These are phyloP conservation scores for Aureobasidium sp. DNA, from an alignment of 2,329 filamentous ascomycete genomes.

Conservation along the genomic window DNA sequence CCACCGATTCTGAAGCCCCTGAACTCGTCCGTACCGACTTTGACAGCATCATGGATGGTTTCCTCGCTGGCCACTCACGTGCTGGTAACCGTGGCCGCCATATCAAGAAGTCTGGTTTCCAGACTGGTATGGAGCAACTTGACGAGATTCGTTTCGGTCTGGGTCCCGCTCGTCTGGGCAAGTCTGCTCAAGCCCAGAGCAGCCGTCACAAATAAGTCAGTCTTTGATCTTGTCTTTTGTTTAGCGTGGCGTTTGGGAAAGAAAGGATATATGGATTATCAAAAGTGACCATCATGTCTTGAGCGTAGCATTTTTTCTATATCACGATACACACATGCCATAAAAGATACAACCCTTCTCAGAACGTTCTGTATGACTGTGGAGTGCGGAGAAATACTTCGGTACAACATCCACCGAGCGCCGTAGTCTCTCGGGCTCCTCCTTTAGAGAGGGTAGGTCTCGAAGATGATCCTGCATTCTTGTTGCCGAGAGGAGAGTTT, in stretches of 20 bases:
- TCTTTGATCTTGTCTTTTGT: background rate
- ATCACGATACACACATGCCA: background rate
- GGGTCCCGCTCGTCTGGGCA: constrained; percentile 60
- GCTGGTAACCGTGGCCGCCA: constrained; percentile 55
- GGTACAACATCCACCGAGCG: no score
- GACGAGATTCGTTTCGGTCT: constrained; percentile 79
- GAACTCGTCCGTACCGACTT: constrained; percentile 65
- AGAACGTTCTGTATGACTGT: no score
- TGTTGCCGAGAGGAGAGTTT: no score
- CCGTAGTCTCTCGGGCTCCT: no score
- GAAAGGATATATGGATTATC: background rate
- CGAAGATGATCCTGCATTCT: no score
- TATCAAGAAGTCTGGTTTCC: constrained; percentile 72
- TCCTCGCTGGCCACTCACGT: constrained; percentile 61
- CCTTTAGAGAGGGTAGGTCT: no score
- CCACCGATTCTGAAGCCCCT: constrained; percentile 31
- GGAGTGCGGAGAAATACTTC: no score
- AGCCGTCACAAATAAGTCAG: background rate
- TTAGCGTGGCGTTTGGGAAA: constrained; percentile 1
- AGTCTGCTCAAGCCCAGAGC: background rate
- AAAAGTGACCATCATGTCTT: background rate
- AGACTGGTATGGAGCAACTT: constrained; percentile 76
- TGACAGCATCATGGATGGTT: constrained; percentile 86
- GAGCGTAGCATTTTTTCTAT: background rate
- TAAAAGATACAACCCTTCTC: no score